These are phyloP conservation scores for Leccinellum rugosiceps DNA, from an alignment of 768 basidiomycete species.

Conservation along the genomic window DNA sequence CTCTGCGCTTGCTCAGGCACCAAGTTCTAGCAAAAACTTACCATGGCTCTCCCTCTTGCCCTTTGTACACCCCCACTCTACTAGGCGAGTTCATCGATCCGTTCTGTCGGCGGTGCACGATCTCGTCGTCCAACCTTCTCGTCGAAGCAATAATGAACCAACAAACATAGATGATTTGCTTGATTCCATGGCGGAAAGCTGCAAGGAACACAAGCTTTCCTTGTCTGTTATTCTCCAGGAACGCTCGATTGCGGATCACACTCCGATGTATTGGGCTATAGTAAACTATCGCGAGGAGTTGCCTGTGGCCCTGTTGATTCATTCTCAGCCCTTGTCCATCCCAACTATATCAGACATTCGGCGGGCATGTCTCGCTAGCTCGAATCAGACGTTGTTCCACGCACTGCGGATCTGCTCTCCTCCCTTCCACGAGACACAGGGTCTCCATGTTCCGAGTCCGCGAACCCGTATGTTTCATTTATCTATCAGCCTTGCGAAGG, in stretches of 20 bases:
- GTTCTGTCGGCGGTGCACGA: conserved; percentile 52
- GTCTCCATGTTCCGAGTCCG: conserved; percentile 13
- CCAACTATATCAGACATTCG: conserved; percentile 59
- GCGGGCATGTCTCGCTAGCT: conserved; percentile 52
- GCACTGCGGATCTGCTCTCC: conserved; percentile 20
- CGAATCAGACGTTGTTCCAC: conserved; percentile 30
- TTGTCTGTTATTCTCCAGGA: conserved; percentile 29
- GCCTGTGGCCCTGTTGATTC: conserved; percentile 50
- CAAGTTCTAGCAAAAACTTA: conserved; percentile 3
- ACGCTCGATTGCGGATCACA: conserved; percentile 19
- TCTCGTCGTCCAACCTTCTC: conserved; percentile 33
- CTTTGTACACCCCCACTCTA: conserved; percentile 25
- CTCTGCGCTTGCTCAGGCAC: neutral
- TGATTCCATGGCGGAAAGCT: conserved; percentile 59
- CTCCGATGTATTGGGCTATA: conserved; percentile 31
- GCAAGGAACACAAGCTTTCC: conserved; percentile 47
- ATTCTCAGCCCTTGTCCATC: conserved; percentile 41
- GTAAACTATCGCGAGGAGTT: conserved; percentile 36
- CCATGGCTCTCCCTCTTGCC: conserved; percentile 32
- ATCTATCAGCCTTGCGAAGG: neutral
- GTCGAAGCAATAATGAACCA: neutral
- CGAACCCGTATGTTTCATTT: conserved; percentile 26
- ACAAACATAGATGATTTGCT: conserved; percentile 40
- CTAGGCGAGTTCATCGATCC: conserved; percentile 49
- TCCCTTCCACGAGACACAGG: conserved; percentile 24